Base-by-base conservation (phyloP, 2,329 filamentous ascomycete species). In the Fusarium subtropicale region DNA sequence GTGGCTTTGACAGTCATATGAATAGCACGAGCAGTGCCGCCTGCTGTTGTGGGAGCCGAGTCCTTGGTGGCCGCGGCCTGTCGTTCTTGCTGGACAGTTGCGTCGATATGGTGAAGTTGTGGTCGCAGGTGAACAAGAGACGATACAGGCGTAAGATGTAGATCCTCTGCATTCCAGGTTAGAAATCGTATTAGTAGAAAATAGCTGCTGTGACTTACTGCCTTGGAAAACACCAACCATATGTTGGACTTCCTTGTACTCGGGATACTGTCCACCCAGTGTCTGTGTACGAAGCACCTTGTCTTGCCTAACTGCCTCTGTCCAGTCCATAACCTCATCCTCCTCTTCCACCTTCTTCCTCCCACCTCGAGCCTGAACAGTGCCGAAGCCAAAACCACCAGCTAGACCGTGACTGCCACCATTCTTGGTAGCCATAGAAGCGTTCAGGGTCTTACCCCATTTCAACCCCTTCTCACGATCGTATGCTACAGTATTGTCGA, bases 151-250 rank as follows among this genome's bases (percentile, higher is more conserved):
- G 93, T 97, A 39, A 98, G 88, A 80, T 97, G 93, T 12, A 97
- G 84, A 76, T 97, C 90, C 73, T 92, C 92, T 94, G 69, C 18
- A 16, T 11, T 4, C 30, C 24, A 30, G 51, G 68, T 77, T 64
- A 77, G 68, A 57, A 20, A 42, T 41, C 36, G 33, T 13, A 8
- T 42, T 13, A 15, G 9, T n/a, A 12, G 22, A 9, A 24, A 13
- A 10, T n/a, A 24, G 44, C 15, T 36, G 20, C 39, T 45, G 7
- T 28, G 24, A 84, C 89, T 73, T 80, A 95, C 93, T 88, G 53
- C 91, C 91, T 76, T 91, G 88, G 77, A 98, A 97, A n/a, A 94
- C 91, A 30, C 93, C 96, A 51, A 97, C 86, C 90, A 97, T 97
- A 81, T 97, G 97, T 70, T 93, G 91, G 24, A 91, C 91, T 68